Evolutionary conservation across 2,329 filamentous ascomycete species (phyloP).

Genomic region (Falciphora oryzae): DNA sequence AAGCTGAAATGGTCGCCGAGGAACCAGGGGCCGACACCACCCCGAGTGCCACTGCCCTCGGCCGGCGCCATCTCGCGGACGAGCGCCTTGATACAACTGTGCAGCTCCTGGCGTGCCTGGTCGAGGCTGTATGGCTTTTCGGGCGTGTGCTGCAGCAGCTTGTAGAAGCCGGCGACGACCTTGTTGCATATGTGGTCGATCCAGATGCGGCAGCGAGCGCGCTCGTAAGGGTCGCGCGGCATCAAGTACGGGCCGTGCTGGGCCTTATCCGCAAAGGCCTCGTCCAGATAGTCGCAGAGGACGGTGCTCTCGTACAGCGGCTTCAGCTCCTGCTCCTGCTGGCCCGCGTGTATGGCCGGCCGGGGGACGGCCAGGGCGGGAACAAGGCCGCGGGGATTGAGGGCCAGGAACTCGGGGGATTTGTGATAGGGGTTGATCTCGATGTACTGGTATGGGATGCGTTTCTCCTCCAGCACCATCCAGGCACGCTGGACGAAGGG

Average conservation of each 20-base stretch:
- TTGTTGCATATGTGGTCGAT: slow-evolving; percentile 63
- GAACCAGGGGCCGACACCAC: slow-evolving; percentile 59
- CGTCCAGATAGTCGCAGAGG: slow-evolving; percentile 71
- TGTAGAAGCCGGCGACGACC: slow-evolving; percentile 65
- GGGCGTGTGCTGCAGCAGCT: slow-evolving; percentile 49
- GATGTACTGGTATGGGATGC: slow-evolving; percentile 67
- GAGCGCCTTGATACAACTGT: slow-evolving; percentile 53
- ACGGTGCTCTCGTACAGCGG: slow-evolving; percentile 69
- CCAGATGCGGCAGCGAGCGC: slow-evolving; percentile 64
- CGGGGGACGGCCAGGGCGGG: slow-evolving; percentile 56
- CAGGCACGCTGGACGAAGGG: slow-evolving; percentile 65
- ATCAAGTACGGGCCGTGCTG: slow-evolving; percentile 44
- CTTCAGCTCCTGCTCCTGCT: slow-evolving; percentile 33
- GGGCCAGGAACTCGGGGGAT: slow-evolving; percentile 56
- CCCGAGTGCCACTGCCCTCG: slow-evolving; percentile 9
- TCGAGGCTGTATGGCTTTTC: slow-evolving; percentile 43
- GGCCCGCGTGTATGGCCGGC: slow-evolving; percentile 38
- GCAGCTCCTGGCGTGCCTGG: slow-evolving; percentile 52
- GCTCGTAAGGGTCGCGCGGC: slow-evolving; percentile 55
- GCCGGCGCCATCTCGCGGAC: slow-evolving; percentile 52
- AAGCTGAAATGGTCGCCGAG: slow-evolving; percentile 56
- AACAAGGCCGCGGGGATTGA: slow-evolving; percentile 72
- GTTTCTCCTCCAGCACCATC: slow-evolving; percentile 69
- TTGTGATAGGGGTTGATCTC: slow-evolving; percentile 78
- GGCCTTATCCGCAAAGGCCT: slow-evolving; percentile 50